These are phyloP conservation scores for Botrytis paeoniae DNA, from an alignment of 2,329 filamentous ascomycete genomes.

Conservation along the genomic window DNA sequence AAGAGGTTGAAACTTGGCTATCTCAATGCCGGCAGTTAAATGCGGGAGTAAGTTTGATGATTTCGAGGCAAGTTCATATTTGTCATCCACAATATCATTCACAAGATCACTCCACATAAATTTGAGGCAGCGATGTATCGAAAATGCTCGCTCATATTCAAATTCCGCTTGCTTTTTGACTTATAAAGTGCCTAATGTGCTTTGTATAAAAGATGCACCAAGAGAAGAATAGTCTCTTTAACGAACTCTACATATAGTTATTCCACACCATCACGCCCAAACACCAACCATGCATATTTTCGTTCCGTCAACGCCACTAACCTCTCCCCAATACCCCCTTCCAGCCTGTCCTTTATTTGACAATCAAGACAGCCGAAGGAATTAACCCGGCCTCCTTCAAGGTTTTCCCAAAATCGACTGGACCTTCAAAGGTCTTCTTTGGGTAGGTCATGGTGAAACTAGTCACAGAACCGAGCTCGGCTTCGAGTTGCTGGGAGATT, in stretches of 20 bases:
- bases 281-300: conserved; percentile 3
- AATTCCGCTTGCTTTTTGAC: background rate
- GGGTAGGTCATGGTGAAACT: conserved; percentile 88
- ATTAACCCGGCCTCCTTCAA: conserved; percentile 88
- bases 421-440: conserved; percentile 69
- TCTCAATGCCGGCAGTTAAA: background rate
- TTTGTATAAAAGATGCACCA: background rate
- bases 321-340: background rate
- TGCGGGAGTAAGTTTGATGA: background rate
- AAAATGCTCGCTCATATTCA: background rate
- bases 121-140: background rate
- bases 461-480: conserved; percentile 68
- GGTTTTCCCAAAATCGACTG: conserved; percentile 79
- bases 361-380: conserved; percentile 85
- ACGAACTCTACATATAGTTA: background rate
- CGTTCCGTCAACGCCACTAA: background rate
- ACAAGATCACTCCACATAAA: background rate
- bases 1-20: background rate
- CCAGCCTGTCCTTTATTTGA: conserved; percentile 46
- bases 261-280: background rate
- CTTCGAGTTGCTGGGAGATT: conserved; percentile 71
- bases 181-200: background rate
- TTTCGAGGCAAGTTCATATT: background rate
- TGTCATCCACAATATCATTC: background rate
- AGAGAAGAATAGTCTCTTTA: background rate